Conservation (phyloP, 228 moss, liverwort and hornwort species). For the Sphagnum fallax region DNA sequence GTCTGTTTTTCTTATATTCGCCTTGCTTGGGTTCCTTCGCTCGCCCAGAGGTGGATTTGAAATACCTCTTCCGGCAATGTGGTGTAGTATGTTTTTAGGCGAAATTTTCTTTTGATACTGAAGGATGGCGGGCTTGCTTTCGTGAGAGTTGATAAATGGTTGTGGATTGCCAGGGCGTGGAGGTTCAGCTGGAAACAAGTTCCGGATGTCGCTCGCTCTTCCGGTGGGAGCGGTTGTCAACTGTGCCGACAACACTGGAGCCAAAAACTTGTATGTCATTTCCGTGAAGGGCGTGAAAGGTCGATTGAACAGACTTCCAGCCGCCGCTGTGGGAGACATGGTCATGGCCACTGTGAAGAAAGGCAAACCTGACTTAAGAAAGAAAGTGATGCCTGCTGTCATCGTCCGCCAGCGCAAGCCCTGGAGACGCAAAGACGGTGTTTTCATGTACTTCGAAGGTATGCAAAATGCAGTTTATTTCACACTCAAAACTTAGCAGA, state of each 20-base stretch:
- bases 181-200: constrained; percentile 95
- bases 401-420: constrained; percentile 89
- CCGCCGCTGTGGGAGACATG: constrained; percentile 87
- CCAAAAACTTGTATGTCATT: constrained; percentile 89
- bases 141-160: not conserved
- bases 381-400: constrained; percentile 95
- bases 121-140: too few species aligned
- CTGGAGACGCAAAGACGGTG: constrained; percentile 94
- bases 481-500: too few species aligned
- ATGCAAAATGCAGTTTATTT: not conserved
- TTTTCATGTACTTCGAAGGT: constrained; percentile 97
- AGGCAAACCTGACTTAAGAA: constrained; percentile 65
- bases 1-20: too few species aligned
- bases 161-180: constrained; percentile 37
- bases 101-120: too few species aligned
- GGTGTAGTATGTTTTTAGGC: too few species aligned
- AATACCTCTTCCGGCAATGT: too few species aligned
- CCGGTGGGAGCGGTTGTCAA: constrained; percentile 92
- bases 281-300: constrained; percentile 95
- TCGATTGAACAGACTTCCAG: constrained; percentile 71
- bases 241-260: constrained; percentile 89
- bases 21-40: too few species aligned
- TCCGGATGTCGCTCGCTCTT: constrained; percentile 88
- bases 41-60: too few species aligned
- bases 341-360: constrained; percentile 97